phyloP scores from a whole-genome alignment of 257 asterid species.

The Agastache rugosa region DNA sequence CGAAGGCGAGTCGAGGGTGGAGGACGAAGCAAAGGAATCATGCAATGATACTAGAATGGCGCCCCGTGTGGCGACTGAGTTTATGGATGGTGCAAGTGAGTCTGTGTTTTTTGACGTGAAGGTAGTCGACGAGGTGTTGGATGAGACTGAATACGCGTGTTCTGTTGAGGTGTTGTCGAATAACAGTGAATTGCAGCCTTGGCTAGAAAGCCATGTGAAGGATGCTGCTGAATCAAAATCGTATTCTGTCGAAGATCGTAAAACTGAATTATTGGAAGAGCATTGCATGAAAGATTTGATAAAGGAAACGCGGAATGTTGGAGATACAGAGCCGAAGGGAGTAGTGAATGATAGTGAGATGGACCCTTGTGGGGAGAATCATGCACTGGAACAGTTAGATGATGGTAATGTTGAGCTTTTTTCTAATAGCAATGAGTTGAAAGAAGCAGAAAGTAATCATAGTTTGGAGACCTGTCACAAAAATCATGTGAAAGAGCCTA shows the following conservation, averaged over 20 bases:
- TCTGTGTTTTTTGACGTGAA: constrained; percentile 29
- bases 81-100: constrained; percentile 28
- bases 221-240: constrained; percentile 45
- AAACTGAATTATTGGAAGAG: constrained; percentile 28
- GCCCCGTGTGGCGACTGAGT: constrained; percentile 32
- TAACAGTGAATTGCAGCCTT: constrained; percentile 42
- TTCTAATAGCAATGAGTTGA: constrained; percentile 34
- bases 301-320: constrained; percentile 43
- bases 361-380: constrained; percentile 40
- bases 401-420: constrained; percentile 37
- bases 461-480: constrained; percentile 46
- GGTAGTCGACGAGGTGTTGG: constrained; percentile 33
- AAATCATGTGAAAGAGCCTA: constrained; percentile 63
- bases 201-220: constrained; percentile 41
- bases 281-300: constrained; percentile 22
- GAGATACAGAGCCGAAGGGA: constrained; percentile 41
- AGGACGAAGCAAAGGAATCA: constrained; percentile 43
- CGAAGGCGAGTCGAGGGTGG: constrained; percentile 43
- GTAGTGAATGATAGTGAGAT: constrained; percentile 33
- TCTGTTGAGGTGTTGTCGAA: constrained; percentile 31
- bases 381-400: constrained; percentile 32
- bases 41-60: constrained; percentile 33
- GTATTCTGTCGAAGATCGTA: not conserved
- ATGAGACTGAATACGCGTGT: constrained; percentile 32
- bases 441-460: constrained; percentile 39